Base-by-base conservation (phyloP, 2,329 filamentous ascomycete species). In the Aspergillus bombycis region DNA sequence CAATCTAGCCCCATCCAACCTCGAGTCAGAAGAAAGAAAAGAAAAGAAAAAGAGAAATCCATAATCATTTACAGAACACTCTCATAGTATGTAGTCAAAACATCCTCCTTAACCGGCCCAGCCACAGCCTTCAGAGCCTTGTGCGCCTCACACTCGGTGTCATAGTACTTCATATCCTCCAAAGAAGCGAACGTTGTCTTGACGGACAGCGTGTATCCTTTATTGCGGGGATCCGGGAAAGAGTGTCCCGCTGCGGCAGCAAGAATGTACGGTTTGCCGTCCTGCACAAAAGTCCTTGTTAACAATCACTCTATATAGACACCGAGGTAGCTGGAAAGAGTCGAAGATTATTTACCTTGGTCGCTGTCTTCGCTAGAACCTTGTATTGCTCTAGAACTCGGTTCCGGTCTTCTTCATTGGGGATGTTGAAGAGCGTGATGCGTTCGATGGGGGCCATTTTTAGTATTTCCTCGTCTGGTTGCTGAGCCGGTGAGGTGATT, bases 151-250 rank as follows among this genome's bases (percentile, higher is more conserved):
- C 85, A 87, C 56, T 83, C 81, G 11, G 81, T 80, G 74, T 92
- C 89, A 74, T 91, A 92, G 78, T 85, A 92, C 68, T 86, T 82
- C 85, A 92, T 88, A 74, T 92, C 90, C 14, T 88, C 88, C 60
- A 87, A 71, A 63, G 79, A 88, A 53, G 84, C 83, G 72, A 92
- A 92, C 54, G 86, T 84, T 46, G 85, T 88, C 74, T 88, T 85
- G 56, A 85, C 85, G 19, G 86, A 82, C 59, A 92, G 71, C 9
- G 88, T 91, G 80, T 84, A 91, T 50, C 89, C 90, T 75, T 89
- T 85, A 68, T 82, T 83, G 34, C 89, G 86, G 21, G 84, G 79
- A 69, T 91, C 88, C 10, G 84, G 80, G 65, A 86, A 78, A 10
- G 85, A 82, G 26, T 79, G 75, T 36, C 85, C 85, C 16, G 85